Evolutionary conservation across 1,284 basidiomycete species (phyloP), one percentile per base, ranked within the genome.

Genomic region (Cryptococcus hybrid): DNA sequence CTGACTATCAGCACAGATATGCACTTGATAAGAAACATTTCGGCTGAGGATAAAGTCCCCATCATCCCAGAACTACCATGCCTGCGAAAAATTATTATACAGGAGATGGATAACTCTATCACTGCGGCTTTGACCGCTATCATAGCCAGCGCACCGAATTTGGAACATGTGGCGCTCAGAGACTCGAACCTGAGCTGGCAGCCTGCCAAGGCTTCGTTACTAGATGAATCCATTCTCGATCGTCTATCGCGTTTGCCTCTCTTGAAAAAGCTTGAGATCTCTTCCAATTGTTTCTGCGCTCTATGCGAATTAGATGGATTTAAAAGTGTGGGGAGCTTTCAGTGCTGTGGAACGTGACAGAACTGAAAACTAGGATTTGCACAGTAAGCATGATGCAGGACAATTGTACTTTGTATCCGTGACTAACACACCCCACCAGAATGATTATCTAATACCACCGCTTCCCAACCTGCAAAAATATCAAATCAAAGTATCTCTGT

Each of bases 401-500:
- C 9, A 13, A 8, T 30, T 34, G 8, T 30, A 8, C 13, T 7
- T 50, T 11, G 18, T 11, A n/a, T 11, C 12, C 11, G 36, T 24
- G 18, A 18, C 48, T 38, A 50, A 51, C 43, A 12, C 42, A 12
- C 18, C 18, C 18, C 52, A n/a, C n/a, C n/a, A 38, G 38, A n/a
- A 57, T 36, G 45, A 34, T 7, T 13, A 12, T 7, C 37, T 59
- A 18, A 53, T 59, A 15, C 58, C 58, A 7, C 43, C 54, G 4
- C 40, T 59, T n/a, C 54, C 54, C 7, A 55, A 49, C 12, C 38
- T 59, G 8, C n/a, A 37, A 18, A 47, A 34, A 50, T 59, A 59
- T 30, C 54, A 56, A 2, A 39, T 59, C 38, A 30, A 55, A 7
- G 24, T 59, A n/a, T 59, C 49, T 7, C 11, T 50, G 7, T 47